phyloP scores from a whole-genome alignment of 192 early-diverging fungal genomes.

The Backusella macrospora region DNA sequence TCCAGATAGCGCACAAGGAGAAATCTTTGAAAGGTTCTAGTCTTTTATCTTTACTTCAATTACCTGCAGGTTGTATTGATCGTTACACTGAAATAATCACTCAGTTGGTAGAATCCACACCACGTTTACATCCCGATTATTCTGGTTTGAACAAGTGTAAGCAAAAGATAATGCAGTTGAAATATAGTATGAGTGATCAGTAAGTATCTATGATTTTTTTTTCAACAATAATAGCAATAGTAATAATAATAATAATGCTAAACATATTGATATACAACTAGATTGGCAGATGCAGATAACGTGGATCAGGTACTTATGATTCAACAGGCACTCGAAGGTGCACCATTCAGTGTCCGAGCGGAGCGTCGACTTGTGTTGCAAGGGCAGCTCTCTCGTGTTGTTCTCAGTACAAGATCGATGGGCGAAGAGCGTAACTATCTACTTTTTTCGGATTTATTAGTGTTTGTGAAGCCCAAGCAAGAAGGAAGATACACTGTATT shows the following conservation, averaged over 20 bases:
- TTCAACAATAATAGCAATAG: background rate
- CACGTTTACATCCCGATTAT: constrained; percentile 41
- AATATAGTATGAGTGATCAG: constrained; percentile 7
- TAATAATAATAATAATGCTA: too few species aligned
- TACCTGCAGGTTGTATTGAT: constrained; percentile 33
- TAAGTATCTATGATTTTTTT: background rate
- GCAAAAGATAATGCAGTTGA: background rate
- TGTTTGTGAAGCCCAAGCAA: constrained; percentile 27
- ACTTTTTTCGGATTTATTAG: constrained; percentile 29
- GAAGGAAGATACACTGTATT: constrained; percentile 22
- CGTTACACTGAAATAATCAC: constrained; percentile 31
- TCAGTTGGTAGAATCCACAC: constrained; percentile 22
- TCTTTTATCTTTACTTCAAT: constrained; percentile 35
- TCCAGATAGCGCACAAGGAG: constrained; percentile 35
- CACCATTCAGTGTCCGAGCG: constrained; percentile 26
- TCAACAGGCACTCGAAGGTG: constrained; percentile 28
- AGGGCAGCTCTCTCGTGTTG: constrained; percentile 31
- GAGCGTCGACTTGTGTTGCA: constrained; percentile 28
- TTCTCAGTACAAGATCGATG: constrained; percentile 14
- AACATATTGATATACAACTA: background rate
- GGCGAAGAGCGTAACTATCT: constrained; percentile 28
- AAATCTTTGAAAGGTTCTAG: constrained; percentile 21
- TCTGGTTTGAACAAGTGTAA: constrained; percentile 22
- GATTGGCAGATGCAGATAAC: constrained; percentile 24
- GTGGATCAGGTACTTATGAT: constrained; percentile 33